Percentiles rank a stretch among this genome's conserved stretches.
These are phyloP conservation scores for Ogataea henricii DNA, from an alignment of 805 yeast genomes.

Conservation along the genomic window DNA sequence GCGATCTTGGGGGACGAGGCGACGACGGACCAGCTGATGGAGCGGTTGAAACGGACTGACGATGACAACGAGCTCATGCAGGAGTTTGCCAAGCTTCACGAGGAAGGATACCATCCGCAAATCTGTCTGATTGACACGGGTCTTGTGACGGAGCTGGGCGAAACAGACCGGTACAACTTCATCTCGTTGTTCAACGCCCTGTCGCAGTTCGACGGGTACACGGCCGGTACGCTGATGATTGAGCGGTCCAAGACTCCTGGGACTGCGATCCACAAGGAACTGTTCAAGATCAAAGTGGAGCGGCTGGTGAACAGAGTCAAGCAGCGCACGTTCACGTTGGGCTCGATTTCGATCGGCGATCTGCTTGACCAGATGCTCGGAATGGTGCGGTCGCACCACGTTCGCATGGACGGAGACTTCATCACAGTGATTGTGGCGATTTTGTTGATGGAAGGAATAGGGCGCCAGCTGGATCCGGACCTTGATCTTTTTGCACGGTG, in stretches of 20 bases:
- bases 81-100: constrained; percentile 49
- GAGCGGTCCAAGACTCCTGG: constrained; percentile 95
- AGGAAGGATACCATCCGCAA: constrained; percentile 74
- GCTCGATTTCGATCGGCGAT: constrained; percentile 90
- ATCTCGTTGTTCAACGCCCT: constrained; percentile 86
- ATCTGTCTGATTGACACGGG: constrained; percentile 93
- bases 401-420: constrained; percentile 96
- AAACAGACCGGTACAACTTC: constrained; percentile 76
- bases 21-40: constrained; percentile 49
- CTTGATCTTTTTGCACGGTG: constrained; percentile 95
- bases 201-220: constrained; percentile 89
- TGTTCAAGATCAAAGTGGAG: constrained; percentile 87
- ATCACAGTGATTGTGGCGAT: constrained; percentile 95
- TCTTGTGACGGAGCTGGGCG: constrained; percentile 84
- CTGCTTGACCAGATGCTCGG: constrained; percentile 79
- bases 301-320: constrained; percentile 78
- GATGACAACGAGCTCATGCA: constrained; percentile 34
- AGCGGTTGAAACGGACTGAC: constrained; percentile 39
- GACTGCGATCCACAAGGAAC: constrained; percentile 79
- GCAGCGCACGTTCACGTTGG: constrained; percentile 86
- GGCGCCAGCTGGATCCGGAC: constrained; percentile 90
- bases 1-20: constrained; percentile 45
- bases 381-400: constrained; percentile 94
- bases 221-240: constrained; percentile 93
- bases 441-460: constrained; percentile 88